These are phyloP conservation scores for Zostera marina DNA, from an alignment of 116 monocot genomes.

Conservation along the genomic window DNA sequence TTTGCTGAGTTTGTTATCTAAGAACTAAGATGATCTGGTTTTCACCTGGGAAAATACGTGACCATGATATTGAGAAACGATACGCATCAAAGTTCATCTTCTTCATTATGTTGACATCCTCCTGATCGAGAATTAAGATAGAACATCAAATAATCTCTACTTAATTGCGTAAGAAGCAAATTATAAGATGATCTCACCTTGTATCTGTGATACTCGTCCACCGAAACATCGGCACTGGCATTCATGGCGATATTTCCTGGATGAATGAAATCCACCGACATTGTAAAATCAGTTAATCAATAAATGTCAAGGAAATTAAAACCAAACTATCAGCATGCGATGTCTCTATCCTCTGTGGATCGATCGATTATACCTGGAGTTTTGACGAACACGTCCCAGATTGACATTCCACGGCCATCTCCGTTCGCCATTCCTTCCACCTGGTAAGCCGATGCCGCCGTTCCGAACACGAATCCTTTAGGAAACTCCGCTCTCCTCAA, in stretches of 20 bases:
- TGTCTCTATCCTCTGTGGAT: no score
- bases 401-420: conserved; percentile 52
- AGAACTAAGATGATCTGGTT: neutral
- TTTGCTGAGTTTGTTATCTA: neutral
- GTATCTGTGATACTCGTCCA: conserved; percentile 64
- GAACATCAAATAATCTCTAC: neutral
- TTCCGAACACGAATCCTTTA: conserved; percentile 50
- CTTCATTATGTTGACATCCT: conserved; percentile 73
- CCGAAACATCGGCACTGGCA: conserved; percentile 51
- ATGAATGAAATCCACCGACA: neutral
- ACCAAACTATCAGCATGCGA: neutral
- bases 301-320: neutral
- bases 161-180: no score
- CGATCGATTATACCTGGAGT: conserved; percentile 24
- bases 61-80: conserved; percentile 90
- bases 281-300: neutral
- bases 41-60: conserved; percentile 68
- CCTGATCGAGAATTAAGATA: conserved; percentile 10
- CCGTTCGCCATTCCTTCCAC: conserved; percentile 56
- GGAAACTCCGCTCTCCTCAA: conserved; percentile 40
- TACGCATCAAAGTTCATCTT: conserved; percentile 82
- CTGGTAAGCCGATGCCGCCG: conserved; percentile 71
- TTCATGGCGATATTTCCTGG: conserved; percentile 46
- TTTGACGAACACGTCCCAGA: conserved; percentile 51
- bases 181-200: conserved; percentile 14